These are phyloP conservation scores for Cercospora sp. DNA, from an alignment of 2,329 filamentous ascomycete genomes.

Conservation along the genomic window DNA sequence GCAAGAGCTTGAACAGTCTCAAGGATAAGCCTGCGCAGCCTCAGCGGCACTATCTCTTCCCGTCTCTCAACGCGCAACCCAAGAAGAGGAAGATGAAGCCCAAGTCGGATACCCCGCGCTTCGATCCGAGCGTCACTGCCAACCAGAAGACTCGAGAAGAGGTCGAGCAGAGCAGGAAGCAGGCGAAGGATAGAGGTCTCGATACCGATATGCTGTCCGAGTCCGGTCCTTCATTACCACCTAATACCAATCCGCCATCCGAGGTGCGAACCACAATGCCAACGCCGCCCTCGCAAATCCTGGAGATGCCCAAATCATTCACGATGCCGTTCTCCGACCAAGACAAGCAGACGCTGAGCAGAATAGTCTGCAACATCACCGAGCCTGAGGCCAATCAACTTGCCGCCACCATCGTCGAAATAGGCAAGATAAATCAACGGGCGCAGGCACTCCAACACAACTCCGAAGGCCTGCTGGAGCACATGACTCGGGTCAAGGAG, in stretches of 20 bases:
- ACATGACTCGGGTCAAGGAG: not conserved
- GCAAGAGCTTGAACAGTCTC: conserved; percentile 3
- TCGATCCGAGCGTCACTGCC: not conserved
- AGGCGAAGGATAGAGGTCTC: not conserved
- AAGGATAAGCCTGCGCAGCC: conserved; percentile 5
- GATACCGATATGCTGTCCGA: conserved; percentile 8
- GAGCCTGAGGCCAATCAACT: conserved; percentile 8
- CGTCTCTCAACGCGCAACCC: not conserved
- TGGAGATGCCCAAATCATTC: not conserved
- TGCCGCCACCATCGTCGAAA: conserved; percentile 16
- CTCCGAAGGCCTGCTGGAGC: conserved; percentile 2
- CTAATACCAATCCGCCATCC: not conserved
- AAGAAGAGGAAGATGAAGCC: conserved; percentile 6
- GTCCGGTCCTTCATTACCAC: not conserved
- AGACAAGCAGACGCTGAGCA: conserved; percentile 5
- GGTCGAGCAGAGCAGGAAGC: not conserved
- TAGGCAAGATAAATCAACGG: conserved; percentile 17
- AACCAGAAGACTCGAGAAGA: not conserved
- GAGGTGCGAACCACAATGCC: not conserved
- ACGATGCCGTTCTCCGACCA: not conserved
- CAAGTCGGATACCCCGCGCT: not conserved
- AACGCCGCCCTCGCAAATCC: not conserved
- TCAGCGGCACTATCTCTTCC: conserved; percentile 9
- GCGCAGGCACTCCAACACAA: not conserved
- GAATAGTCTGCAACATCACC: conserved; percentile 2